Percentiles rank a stretch among this genome's conserved stretches.
These are phyloP conservation scores for Epichloe sp. DNA, from an alignment of 2,329 filamentous ascomycete species.

Conservation along the genomic window DNA sequence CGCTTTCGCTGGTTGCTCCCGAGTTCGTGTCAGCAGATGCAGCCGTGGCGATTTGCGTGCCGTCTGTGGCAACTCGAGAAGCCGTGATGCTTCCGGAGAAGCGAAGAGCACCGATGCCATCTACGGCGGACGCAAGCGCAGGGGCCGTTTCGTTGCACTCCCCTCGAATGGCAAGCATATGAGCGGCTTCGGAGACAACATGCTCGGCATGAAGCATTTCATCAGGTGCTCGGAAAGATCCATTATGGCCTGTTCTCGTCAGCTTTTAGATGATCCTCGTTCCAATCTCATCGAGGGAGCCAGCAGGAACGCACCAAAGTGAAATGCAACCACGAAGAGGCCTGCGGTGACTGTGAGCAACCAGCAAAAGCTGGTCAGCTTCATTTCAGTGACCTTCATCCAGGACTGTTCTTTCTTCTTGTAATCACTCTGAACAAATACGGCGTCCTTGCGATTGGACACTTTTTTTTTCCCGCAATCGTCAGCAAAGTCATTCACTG, in stretches of 20 bases:
- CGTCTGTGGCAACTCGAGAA: conserved; percentile 3
- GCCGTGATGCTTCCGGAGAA: conserved; percentile 8
- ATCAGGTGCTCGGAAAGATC: conserved; percentile 1
- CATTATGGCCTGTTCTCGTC: conserved; percentile 1
- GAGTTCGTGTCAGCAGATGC: background rate
- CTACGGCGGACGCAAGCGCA: conserved; percentile 3
- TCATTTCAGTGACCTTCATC: background rate
- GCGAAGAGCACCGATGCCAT: conserved; percentile 6
- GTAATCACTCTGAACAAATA: background rate
- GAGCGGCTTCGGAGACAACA: conserved; percentile 9
- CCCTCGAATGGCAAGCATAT: conserved; percentile 11
- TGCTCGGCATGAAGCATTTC: conserved; percentile 11
- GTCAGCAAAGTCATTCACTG: background rate
- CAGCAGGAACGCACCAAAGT: background rate
- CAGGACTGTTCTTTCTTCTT: background rate
- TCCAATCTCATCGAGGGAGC: background rate
- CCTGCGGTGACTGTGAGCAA: conserved; percentile 1
- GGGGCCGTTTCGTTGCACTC: conserved; percentile 10
- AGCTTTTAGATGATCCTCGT: background rate
- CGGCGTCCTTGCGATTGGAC: background rate
- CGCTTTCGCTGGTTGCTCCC: conserved; percentile 10
- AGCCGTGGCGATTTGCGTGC: background rate
- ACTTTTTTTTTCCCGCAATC: background rate
- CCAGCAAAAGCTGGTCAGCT: conserved; percentile 4
- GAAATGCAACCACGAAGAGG: background rate